Evolutionary conservation across 805 yeast genomes (phyloP).

Genomic region (Pichia occidentalis): DNA sequence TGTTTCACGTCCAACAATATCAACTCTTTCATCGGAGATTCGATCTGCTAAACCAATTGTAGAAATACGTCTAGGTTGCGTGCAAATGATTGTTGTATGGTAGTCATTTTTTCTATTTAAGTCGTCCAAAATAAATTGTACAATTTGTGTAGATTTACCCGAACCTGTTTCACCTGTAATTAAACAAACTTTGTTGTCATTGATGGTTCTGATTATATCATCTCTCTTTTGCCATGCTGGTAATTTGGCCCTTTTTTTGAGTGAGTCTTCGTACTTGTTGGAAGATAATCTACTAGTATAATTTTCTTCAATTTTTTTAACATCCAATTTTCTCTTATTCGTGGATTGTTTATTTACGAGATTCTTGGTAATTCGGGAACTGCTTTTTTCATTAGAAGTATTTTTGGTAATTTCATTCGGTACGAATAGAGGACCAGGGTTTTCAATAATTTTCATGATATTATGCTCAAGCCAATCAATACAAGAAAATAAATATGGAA

Average conservation of each 20-base stretch:
- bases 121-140: slow-evolving; percentile 78
- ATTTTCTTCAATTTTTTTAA: slow-evolving; percentile 29
- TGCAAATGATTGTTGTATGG: slow-evolving; percentile 63
- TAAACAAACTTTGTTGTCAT: slow-evolving; percentile 56
- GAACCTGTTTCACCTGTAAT: slow-evolving; percentile 98
- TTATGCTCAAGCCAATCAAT: slow-evolving; percentile 74
- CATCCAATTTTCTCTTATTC: slow-evolving; percentile 25
- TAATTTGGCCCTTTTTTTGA: slow-evolving; percentile 43
- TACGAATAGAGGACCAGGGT: slow-evolving; percentile 67
- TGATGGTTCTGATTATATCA: slow-evolving; percentile 50
- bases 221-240: slow-evolving; percentile 81
- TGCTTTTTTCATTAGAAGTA: not conserved
- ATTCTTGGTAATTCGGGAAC: not conserved
- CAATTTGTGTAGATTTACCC: slow-evolving; percentile 93
- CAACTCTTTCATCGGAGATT: slow-evolving; percentile 75
- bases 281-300: slow-evolving; percentile 24
- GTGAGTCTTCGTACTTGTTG: slow-evolving; percentile 26
- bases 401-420: slow-evolving; percentile 9
- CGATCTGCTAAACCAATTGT: slow-evolving; percentile 93
- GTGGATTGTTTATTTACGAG: slow-evolving; percentile 7
- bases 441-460: slow-evolving; percentile 47
- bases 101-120: slow-evolving; percentile 44
- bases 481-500: slow-evolving; percentile 59
- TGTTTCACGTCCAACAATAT: slow-evolving; percentile 61
- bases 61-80: slow-evolving; percentile 94